Evolutionary conservation across 768 basidiomycete genomes (phyloP).

Genomic region (Leccinum rimulosum): DNA sequence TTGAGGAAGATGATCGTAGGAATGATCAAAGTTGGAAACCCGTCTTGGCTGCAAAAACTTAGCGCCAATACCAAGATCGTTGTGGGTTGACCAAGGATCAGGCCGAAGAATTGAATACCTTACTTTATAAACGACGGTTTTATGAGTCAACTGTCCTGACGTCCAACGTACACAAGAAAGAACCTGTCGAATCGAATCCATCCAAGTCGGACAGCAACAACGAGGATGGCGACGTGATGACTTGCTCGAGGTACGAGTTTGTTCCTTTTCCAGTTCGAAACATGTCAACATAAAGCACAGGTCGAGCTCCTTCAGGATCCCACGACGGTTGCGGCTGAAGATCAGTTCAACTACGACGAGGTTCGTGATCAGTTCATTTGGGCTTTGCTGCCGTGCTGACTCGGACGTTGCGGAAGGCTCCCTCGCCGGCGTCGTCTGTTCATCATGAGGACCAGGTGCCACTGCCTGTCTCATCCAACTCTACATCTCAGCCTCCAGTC

Average conservation of each 20-base stretch:
- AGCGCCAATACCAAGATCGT: constrained; percentile 2
- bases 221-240: neutral
- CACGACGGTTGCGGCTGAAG: neutral
- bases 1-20: constrained; percentile 17
- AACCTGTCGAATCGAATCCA: no score
- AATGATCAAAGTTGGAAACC: constrained; percentile 8
- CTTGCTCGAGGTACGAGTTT: neutral
- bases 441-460: no score
- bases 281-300: neutral
- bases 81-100: constrained; percentile 16
- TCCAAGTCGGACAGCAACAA: no score
- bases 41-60: constrained; percentile 7
- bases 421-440: no score
- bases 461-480: no score
- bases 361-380: neutral
- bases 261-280: neutral
- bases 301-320: neutral
- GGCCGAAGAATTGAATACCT: neutral
- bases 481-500: no score
- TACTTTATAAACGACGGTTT: constrained; percentile 1
- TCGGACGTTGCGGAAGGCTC: no score
- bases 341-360: neutral
- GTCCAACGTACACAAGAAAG: no score
- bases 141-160: no score
- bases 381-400: no score